A percentile compares a stretch with the other conserved stretches of the same genome.
These are phyloP conservation scores for Guadua angustifolia DNA, from an alignment of 176 grass and related monocot genomes.

Conservation along the genomic window DNA sequence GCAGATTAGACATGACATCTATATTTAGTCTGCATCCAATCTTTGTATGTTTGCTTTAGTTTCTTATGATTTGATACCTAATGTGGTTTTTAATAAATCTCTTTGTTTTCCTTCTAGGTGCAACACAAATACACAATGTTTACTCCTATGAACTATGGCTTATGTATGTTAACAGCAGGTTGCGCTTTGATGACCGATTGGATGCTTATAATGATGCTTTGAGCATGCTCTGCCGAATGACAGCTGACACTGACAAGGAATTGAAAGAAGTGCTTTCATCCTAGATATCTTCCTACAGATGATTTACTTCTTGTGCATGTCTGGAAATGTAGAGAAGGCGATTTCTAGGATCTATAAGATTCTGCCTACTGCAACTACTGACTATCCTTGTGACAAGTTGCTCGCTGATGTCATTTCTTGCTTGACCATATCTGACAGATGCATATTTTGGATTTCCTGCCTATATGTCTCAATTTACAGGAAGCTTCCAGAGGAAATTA, in stretches of 20 bases:
- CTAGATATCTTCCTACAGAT: conserved; percentile 97
- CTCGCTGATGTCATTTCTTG: conserved; percentile 63
- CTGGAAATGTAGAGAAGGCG: conserved; percentile 64
- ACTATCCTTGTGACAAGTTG: conserved; percentile 73
- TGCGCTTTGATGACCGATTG: conserved; percentile 79
- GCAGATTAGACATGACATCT: background rate
- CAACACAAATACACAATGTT: conserved; percentile 78
- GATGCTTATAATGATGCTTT: conserved; percentile 84
- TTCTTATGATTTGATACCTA: conserved; percentile 20
- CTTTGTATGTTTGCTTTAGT: conserved; percentile 32
- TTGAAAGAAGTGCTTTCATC: conserved; percentile 73
- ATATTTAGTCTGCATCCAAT: background rate
- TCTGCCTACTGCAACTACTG: conserved; percentile 47
- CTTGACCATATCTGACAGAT: conserved; percentile 73
- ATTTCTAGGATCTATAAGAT: conserved; percentile 69
- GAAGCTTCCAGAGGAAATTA: conserved; percentile 84
- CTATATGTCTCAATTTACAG: conserved; percentile 78
- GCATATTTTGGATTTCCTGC: conserved; percentile 90
- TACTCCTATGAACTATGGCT: conserved; percentile 96
- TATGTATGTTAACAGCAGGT: conserved; percentile 98
- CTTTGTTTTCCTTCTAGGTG: conserved; percentile 87
- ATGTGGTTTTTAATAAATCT: conserved; percentile 38
- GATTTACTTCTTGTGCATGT: conserved; percentile 92
- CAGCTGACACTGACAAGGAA: conserved; percentile 57
- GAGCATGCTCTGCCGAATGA: conserved; percentile 71